Evolutionary conservation across 2,329 filamentous ascomycete species (phyloP).

Genomic region (Fusarium sp.): DNA sequence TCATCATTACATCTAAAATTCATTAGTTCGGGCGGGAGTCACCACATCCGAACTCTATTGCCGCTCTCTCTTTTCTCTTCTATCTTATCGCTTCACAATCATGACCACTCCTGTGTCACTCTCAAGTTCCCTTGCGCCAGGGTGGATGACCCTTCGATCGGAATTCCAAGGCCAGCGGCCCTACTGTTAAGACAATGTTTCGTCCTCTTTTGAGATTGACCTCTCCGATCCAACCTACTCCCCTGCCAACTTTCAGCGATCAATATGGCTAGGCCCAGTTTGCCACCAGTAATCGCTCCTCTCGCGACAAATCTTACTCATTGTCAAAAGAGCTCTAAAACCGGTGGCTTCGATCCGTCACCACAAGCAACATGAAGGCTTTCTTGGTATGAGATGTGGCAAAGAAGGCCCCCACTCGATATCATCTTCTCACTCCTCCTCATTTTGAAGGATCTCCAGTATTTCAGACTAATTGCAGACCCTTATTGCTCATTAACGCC

Average conservation of each 20-base stretch:
- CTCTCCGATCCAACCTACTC: constrained; percentile 1
- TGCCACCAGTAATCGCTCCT: neutral
- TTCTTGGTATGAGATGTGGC: constrained; percentile 13
- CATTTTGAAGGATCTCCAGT: neutral
- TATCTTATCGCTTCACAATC: neutral
- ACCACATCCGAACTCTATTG: neutral
- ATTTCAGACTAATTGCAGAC: neutral
- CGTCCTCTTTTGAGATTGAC: constrained; percentile 9
- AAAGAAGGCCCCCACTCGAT: constrained; percentile 9
- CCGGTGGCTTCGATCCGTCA: constrained; percentile 4
- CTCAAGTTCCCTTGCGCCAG: constrained; percentile 5
- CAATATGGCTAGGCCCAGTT: constrained; percentile 25
- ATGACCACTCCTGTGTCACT: neutral
- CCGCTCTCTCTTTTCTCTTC: neutral
- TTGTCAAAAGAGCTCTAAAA: constrained; percentile 18
- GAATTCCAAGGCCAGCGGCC: constrained; percentile 17
- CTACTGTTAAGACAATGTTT: constrained; percentile 6
- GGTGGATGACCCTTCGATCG: neutral
- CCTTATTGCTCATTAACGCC: constrained; percentile 3
- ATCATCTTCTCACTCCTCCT: neutral
- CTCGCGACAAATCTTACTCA: constrained; percentile 9
- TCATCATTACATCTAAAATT: constrained; percentile 7
- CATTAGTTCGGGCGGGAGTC: neutral
- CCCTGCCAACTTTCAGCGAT: constrained; percentile 28
- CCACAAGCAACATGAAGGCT: constrained; percentile 24